Base-by-base conservation (phyloP, 495 filamentous ascomycete species). In the Hyphodiscus hymeniophilus region DNA sequence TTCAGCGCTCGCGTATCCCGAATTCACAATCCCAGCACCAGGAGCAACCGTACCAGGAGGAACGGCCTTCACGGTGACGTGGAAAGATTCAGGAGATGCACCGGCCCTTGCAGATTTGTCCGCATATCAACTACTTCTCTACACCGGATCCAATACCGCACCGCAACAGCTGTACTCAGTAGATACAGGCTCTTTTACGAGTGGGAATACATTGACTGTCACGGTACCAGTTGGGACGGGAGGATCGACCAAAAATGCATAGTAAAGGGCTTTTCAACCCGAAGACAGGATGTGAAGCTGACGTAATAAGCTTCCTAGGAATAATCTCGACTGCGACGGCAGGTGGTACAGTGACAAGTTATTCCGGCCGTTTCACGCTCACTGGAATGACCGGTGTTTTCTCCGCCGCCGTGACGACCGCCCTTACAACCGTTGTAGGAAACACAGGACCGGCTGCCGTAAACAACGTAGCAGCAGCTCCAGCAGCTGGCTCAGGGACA, bases 321-420 rank as follows among this genome's bases (percentile, higher is more conserved):
- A 80, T 87, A 54, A 61, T 77, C 39, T 73, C 79, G 15, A 64
- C 70, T 8, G 70, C 73, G 7, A 61, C 62, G 3, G 63, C 67
- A 17, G 72, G 74, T 23, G 74, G 73, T 2, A 67, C 62, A 2
- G 68, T 81, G 0, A 72, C 68, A 36, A 82, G 75, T 51, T 85
- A 74, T 61, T 82, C 81, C 15, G 48, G 60, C 21, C 80, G 80
- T 45, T 89, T 89, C 60, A 74, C 80, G 23, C 58, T 87, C 26
- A 70, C 67, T 7, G 74, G 73, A 58, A 87, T 86, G 82, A 81
- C 75, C 20, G 83, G 84, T 35, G 64, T 66, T 4, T 84, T 84
- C 44, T 64, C 75, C 6, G 44, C 71, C 15, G 56, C 61, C 5
- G 65, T 80, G 3, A 41, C 55, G 35, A 36, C 64, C 10, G 75